These are phyloP conservation scores for Tylopilus felleus DNA, from an alignment of 768 basidiomycete species.

Conservation along the genomic window DNA sequence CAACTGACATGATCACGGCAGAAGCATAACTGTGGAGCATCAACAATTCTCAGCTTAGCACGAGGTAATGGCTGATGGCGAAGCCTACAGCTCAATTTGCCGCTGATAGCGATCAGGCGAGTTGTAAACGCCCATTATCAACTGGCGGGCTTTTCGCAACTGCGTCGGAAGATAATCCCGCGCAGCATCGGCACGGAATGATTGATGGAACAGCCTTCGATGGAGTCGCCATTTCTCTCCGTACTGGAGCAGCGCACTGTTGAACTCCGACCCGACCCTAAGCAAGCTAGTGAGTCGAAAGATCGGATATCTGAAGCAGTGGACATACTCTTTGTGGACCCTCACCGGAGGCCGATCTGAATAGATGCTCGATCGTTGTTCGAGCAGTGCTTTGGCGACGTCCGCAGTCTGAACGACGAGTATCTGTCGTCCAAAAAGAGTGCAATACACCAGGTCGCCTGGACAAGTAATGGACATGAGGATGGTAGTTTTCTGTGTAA, in stretches of 20 bases:
- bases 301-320: not conserved
- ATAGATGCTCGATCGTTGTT: constrained; percentile 36
- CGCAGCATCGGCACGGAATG: constrained; percentile 28
- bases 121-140: constrained; percentile 21
- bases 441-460: constrained; percentile 34
- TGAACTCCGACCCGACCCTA: constrained; percentile 31
- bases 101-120: constrained; percentile 26
- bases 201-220: constrained; percentile 32
- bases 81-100: constrained; percentile 31
- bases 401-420: constrained; percentile 32
- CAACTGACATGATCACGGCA: constrained; percentile 31
- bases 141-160: constrained; percentile 27
- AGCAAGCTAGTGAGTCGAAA: not conserved
- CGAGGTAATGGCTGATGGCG: not conserved
- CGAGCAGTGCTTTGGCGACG: constrained; percentile 34
- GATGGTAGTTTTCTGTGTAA: not conserved
- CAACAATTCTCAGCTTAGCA: constrained; percentile 1
- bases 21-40: constrained; percentile 28
- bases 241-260: constrained; percentile 29
- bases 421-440: constrained; percentile 31
- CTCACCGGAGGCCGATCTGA: constrained; percentile 37
- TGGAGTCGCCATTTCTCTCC: constrained; percentile 32
- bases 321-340: constrained; percentile 23
- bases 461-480: not conserved
- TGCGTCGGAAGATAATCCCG: constrained; percentile 25